Conservation (phyloP, 1,139 yeast species). For the Geotrichum restrictum region DNA sequence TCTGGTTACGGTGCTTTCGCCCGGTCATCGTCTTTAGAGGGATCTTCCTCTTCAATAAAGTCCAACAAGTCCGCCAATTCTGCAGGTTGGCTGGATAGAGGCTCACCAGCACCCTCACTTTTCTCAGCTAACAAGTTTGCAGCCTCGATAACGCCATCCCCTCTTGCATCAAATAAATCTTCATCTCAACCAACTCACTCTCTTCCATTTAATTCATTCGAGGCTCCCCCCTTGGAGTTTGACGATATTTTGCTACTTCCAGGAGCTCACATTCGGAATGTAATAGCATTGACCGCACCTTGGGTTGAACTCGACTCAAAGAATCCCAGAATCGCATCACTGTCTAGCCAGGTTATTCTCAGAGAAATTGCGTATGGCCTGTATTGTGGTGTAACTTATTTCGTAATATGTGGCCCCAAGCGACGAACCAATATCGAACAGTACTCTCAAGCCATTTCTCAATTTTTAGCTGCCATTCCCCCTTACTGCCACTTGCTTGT, state of each 20-base stretch:
- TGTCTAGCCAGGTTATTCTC: slow-evolving; percentile 51
- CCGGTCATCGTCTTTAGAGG: slow-evolving; percentile 16
- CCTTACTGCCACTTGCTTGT: slow-evolving; percentile 38
- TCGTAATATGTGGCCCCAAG: slow-evolving; percentile 59
- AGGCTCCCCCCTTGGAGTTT: slow-evolving; percentile 22
- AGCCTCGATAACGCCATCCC: slow-evolving; percentile 1
- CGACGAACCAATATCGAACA: slow-evolving; percentile 50
- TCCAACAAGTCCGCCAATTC: slow-evolving; percentile 12
- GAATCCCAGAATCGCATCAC: slow-evolving; percentile 46
- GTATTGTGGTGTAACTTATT: slow-evolving; percentile 50
- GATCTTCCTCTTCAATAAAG: slow-evolving; percentile 11
- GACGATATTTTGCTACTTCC: slow-evolving; percentile 38
- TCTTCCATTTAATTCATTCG: slow-evolving; percentile 17
- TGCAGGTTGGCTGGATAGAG: slow-evolving; percentile 8
- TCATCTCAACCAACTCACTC: background rate
- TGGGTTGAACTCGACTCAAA: slow-evolving; percentile 61
- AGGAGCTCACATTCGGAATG: slow-evolving; percentile 40
- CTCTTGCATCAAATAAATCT: slow-evolving; percentile 10
- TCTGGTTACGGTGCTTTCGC: slow-evolving; percentile 6
- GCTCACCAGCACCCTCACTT: slow-evolving; percentile 18
- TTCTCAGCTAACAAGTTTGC: slow-evolving; percentile 7
- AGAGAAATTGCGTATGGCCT: slow-evolving; percentile 57
- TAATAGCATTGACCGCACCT: slow-evolving; percentile 54
- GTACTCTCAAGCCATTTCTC: slow-evolving; percentile 45
- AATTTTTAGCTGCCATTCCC: slow-evolving; percentile 31